Base-by-base conservation (phyloP, 164 flowering plant genomes). In the Vitis amurensis region DNA sequence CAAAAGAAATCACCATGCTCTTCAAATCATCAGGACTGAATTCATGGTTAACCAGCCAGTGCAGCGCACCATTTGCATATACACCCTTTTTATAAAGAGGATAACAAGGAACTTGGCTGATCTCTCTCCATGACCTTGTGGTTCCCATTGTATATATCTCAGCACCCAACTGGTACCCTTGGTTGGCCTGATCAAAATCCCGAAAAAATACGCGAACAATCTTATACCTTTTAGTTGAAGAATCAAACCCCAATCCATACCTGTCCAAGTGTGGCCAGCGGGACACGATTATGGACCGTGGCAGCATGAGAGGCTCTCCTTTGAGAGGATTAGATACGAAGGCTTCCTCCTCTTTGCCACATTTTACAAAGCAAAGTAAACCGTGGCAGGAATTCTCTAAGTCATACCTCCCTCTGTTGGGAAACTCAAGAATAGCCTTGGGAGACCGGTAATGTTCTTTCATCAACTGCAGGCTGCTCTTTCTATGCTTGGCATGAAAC, bases 181-280 rank as follows among this genome's bases (percentile, higher is more conserved):
- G 19, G 11, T 62, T n/a, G 3, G n/a, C 3, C 0, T 2, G 3
- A 37, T 37, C 44, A 37, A 37, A 37, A 37, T 37, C 44, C 44
- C 44, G 44, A 37, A 37, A 37, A 29, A 50, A 65, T 10, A 64
- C 29, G 12, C 57, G 55, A 23, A 59, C 52, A 64, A 59, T 55
- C 23, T 71, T 58, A 61, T 64, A 59, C 29, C 27, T 58, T 2
- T 30, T 48, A 14, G 50, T 64, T 49, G 64, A 58, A 64, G 58
- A 58, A 59, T 58, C 55, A 31, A 57, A 71, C 11, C 74, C 69
- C 55, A 71, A 9, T 7, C 50, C 69, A 19, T 49, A 50, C 8
- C 16, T 53, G 1, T 8, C 9, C 13, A 29, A 17, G 27, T 10
- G 14, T 9, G 8, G n/a, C 47, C 6, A n/a, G 8, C 11, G 11